Base-by-base conservation (phyloP, 1,284 basidiomycete genomes). In the Butyriboletus appendiculatus region DNA sequence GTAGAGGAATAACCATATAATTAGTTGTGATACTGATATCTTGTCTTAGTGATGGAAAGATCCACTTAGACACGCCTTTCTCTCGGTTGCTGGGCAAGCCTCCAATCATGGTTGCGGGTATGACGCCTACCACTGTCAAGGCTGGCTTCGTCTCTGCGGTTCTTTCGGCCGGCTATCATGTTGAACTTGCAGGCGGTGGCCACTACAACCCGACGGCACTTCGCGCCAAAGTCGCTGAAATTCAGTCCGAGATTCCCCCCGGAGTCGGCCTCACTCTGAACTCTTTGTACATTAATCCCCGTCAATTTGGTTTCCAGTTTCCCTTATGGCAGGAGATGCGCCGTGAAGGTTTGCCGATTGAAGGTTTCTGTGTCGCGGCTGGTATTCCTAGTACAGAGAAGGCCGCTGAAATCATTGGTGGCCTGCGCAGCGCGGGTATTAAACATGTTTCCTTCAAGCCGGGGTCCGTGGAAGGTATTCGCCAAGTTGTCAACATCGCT, bases 311-410 rank as follows among this genome's bases (percentile, higher is more conserved):
- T 35, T 98, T 98, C 88, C 96, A 99, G 73, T 86, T 94, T 73
- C 96, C 97, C 28, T 80, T 98, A 30, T 98, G 96, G 96, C 92
- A 96, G 71, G 92, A 97, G 75, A 93, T 99, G 92, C 88, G 94
- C 58, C 86, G 86, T 57, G 97, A 98, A 72, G 96, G 96, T 57
- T 77, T 96, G 15, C 97, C 96, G 8, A 81, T 98, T 58, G 96
- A 99, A 77, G 96, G 97, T 44, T 97, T 99, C 78, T 98, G 95
- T 69, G 93, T 98, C 59, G 97, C 96, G 43, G 97, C 97, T 52
- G 94, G 95, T 70, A 92, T 97, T 62, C 94, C 95, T 4, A 89
- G 83, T 57, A 90, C 91, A 6, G 95, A 97, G 75, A 97, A 96
- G 75, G 94, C 95, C 7, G 89, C 86, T 52, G 94, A 96, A 73